Conservation (phyloP, 129 eudicot genomes). For the Dittrichia graveolens region DNA sequence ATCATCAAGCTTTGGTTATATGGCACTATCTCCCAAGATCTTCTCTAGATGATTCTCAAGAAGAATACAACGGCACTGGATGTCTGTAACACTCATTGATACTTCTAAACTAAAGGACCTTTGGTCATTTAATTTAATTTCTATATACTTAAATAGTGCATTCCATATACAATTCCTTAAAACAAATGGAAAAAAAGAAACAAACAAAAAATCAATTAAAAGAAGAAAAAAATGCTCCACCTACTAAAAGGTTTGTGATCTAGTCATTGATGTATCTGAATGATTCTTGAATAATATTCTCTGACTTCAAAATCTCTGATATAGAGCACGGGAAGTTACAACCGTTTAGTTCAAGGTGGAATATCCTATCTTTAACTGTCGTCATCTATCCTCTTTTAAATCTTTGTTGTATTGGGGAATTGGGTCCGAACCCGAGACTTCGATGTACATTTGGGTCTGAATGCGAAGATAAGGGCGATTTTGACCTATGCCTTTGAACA, state of each 20-base stretch:
- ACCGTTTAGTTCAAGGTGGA: background rate
- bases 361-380: background rate
- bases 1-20: no score
- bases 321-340: background rate
- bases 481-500: slow-evolving; percentile 36
- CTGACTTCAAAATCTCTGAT: no score
- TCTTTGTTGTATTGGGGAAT: slow-evolving; percentile 48
- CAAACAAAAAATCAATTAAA: slow-evolving; percentile 14
- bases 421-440: slow-evolving; percentile 38
- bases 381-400: slow-evolving; percentile 34
- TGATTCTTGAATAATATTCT: no score
- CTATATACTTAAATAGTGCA: slow-evolving; percentile 1
- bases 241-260: background rate
- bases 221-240: background rate
- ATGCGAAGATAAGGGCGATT: slow-evolving; percentile 43
- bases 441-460: slow-evolving; percentile 38
- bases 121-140: background rate
- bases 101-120: no score
- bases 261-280: background rate
- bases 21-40: no score
- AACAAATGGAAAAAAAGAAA: background rate
- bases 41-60: no score
- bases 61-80: no score
- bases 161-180: slow-evolving; percentile 35
- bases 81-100: no score